A percentile compares a stretch with the other conserved stretches of the same genome.
These are phyloP conservation scores for Lotus japonicus DNA, from an alignment of 306 rosid species.

Conservation along the genomic window DNA sequence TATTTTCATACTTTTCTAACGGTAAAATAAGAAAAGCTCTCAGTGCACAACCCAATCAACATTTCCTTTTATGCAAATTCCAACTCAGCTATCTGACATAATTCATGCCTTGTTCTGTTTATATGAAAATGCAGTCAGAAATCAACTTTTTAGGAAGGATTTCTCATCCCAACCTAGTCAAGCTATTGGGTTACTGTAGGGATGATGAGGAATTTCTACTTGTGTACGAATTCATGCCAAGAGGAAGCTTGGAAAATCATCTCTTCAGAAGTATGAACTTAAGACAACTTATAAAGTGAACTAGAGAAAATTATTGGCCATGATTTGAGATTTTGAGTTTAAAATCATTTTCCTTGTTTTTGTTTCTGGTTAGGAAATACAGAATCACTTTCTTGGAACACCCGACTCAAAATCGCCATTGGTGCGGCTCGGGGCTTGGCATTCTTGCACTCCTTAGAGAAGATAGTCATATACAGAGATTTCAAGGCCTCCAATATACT, in stretches of 20 bases:
- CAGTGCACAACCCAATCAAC: too few relatives aligned
- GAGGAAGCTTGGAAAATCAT: slow-evolving; percentile 89
- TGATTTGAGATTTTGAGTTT: slow-evolving; percentile 12
- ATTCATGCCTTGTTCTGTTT: too few relatives aligned
- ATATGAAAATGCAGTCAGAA: slow-evolving; percentile 59
- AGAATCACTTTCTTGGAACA: slow-evolving; percentile 65
- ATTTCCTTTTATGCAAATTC: too few relatives aligned
- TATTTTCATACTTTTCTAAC: too few relatives aligned
- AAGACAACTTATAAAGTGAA: not conserved
- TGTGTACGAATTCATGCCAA: slow-evolving; percentile 81
- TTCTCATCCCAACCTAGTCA: slow-evolving; percentile 84
- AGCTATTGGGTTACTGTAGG: slow-evolving; percentile 69
- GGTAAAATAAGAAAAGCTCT: too few relatives aligned
- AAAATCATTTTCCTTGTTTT: not conserved
- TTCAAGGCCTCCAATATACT: slow-evolving; percentile 89
- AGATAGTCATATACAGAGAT: slow-evolving; percentile 78
- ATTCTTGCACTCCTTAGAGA: slow-evolving; percentile 68
- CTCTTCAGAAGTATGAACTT: slow-evolving; percentile 72
- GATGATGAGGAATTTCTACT: slow-evolving; percentile 71
- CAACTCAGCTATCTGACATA: too few relatives aligned
- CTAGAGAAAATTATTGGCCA: not conserved
- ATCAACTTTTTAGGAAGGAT: slow-evolving; percentile 72
- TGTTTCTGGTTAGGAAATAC: slow-evolving; percentile 41
- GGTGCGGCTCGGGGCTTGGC: slow-evolving; percentile 92
- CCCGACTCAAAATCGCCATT: slow-evolving; percentile 60